Evolutionary conservation across 345 rosid species (phyloP), one percentile per base, ranked within the genome.

Genomic region (Populus davidiana): DNA sequence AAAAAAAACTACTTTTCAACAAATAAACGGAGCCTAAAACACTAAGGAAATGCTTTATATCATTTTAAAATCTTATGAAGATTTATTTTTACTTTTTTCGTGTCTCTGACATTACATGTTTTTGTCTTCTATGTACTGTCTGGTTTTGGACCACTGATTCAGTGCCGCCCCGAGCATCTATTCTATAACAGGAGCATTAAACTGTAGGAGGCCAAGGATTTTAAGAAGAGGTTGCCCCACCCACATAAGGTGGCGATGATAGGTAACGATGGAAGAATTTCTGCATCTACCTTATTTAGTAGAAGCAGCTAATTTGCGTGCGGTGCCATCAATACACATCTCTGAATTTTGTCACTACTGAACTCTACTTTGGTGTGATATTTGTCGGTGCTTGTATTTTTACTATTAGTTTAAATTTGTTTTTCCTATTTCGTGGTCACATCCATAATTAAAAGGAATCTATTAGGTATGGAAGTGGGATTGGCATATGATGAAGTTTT

Each of bases 181-280:
- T 39, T 23, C 0, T 18, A 13, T 31, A 49, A 33, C 5, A n/a
- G 44, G 63, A 29, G 63, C 43, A 76, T 44, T 29, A 44, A 70
- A 47, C 17, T 44, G 50, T 44, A 50, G 44, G 52, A 2, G 31
- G 66, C 25, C 61, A 44, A 59, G 75, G 43, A 77, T 44, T 41
- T 47, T 71, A 70, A 71, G 75, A 23, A 68, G n/a, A 13, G 54
- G 7, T 68, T 76, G 36, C 54, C 54, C 67, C 41, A 14, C 54
- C 67, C 41, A 14, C 3, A 18, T 25, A 36, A 61, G 23, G 70
- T 31, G 20, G 33, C 6, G 5, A 3, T 39, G 61, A 43, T 65
- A n/a, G n/a, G 10, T 70, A 8, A 16, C 12, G 3, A 8, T 25
- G 3, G 35, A 35, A 47, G 13, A 75, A 65, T 66, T 50, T 75